Evolutionary conservation across 352 stramenopile species (phyloP).

Genomic region (Globisporangium middletonii): DNA sequence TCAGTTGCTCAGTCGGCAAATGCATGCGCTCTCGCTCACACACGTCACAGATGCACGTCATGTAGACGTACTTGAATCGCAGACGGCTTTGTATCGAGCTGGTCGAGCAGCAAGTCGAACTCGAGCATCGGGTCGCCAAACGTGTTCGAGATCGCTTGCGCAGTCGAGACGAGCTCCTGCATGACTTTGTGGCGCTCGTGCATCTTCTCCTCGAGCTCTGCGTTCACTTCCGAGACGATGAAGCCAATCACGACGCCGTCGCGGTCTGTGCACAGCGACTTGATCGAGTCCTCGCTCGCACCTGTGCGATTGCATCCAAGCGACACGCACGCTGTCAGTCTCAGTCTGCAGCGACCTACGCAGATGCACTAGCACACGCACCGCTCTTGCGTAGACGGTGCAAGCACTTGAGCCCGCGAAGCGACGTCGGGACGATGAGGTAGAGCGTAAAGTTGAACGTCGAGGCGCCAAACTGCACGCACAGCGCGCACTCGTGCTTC

Average conservation of each 20-base stretch:
- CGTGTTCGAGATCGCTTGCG: constrained; percentile 69
- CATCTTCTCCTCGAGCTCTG: constrained; percentile 77
- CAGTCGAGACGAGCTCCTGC: constrained; percentile 67
- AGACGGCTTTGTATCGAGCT: constrained; percentile 80
- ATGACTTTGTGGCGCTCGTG: constrained; percentile 72
- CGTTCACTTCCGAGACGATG: constrained; percentile 84
- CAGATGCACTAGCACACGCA: constrained; percentile 20
- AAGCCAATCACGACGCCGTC: constrained; percentile 84
- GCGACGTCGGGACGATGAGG: constrained; percentile 55
- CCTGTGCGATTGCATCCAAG: constrained; percentile 21
- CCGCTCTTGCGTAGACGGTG: constrained; percentile 75
- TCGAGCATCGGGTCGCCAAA: constrained; percentile 84
- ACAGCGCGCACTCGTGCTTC: constrained; percentile 78
- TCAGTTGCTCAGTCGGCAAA: too few relatives aligned
- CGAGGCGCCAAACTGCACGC: constrained; percentile 71
- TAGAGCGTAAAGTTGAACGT: constrained; percentile 87
- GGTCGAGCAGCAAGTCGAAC: constrained; percentile 80
- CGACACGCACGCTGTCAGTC: background rate
- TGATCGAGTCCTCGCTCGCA: constrained; percentile 71
- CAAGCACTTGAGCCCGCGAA: constrained; percentile 72
- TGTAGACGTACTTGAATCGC: constrained; percentile 63
- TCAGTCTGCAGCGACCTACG: background rate
- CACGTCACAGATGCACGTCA: background rate
- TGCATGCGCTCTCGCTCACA: background rate
- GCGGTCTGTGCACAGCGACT: constrained; percentile 79